Conservation (phyloP, 495 filamentous ascomycete genomes). For the Hapsidospora chrysogenum region DNA sequence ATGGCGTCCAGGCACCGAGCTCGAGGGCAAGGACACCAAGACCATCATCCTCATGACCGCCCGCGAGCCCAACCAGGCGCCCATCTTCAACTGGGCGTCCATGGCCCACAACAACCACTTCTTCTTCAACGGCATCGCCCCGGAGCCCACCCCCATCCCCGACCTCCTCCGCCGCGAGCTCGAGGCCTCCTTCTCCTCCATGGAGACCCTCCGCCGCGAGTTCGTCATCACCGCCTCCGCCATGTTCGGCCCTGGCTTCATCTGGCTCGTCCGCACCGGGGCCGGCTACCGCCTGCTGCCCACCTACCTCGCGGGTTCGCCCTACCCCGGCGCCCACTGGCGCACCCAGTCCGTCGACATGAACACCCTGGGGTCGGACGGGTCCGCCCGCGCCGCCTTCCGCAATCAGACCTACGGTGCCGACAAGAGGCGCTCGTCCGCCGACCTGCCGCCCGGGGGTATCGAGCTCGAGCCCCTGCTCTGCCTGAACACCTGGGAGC, state of each 20-base stretch:
- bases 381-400: conserved; percentile 15
- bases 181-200: conserved; percentile 51
- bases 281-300: conserved; percentile 51
- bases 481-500: conserved; percentile 93
- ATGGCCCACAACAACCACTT: conserved; percentile 96
- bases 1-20: conserved; percentile 32
- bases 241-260: conserved; percentile 96
- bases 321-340: conserved; percentile 70
- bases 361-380: conserved; percentile 38
- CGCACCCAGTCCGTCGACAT: conserved; percentile 66
- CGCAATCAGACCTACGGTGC: conserved; percentile 18
- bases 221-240: conserved; percentile 65
- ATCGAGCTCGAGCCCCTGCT: conserved; percentile 56
- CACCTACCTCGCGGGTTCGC: conserved; percentile 84
- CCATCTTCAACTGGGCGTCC: conserved; percentile 84
- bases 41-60: conserved; percentile 59
- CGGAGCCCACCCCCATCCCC: conserved; percentile 17
- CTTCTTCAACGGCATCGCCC: conserved; percentile 58
- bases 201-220: conserved; percentile 62
- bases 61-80: conserved; percentile 56
- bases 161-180: conserved; percentile 21
- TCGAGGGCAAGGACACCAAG: conserved; percentile 38
- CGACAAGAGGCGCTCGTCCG: conserved; percentile 9
- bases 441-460: conserved; percentile 44
- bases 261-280: conserved; percentile 64